Conservation (phyloP, 1,284 basidiomycete genomes). For the Tilletia caries region DNA sequence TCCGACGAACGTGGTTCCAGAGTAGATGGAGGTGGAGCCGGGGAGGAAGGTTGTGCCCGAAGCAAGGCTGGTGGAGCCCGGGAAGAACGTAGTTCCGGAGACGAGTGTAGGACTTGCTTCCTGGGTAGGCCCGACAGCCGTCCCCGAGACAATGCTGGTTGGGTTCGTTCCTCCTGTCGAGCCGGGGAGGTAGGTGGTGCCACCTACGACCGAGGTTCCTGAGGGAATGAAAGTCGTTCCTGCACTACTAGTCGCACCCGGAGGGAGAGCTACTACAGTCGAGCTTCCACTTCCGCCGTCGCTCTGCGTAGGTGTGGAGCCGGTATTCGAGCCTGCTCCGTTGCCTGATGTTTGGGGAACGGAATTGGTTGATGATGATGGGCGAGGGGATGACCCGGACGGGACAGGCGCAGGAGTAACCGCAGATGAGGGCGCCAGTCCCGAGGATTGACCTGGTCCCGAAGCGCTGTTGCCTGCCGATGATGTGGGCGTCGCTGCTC, state of each 20-base stretch:
- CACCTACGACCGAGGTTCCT: background rate
- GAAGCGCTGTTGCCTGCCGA: background rate
- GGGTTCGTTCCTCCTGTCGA: background rate
- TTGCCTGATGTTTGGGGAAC: background rate
- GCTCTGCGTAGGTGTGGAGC: background rate
- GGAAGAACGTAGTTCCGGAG: background rate
- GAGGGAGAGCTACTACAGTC: background rate
- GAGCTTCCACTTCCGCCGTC: background rate
- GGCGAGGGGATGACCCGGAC: background rate
- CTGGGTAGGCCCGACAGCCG: background rate
- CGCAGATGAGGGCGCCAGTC: no score
- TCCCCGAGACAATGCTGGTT: background rate
- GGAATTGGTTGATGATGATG: no score
- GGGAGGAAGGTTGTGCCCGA: background rate
- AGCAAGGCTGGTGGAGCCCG: background rate
- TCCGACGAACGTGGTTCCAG: background rate
- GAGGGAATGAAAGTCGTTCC: background rate
- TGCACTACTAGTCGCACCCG: background rate
- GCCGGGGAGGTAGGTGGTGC: slow-evolving; percentile 3
- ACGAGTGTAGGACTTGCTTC: background rate
- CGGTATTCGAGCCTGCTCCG: background rate
- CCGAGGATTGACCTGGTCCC: background rate
- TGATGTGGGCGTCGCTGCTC: background rate
- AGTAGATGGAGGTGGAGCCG: background rate
- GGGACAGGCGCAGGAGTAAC: background rate